Percentiles rank a stretch among this genome's conserved stretches.
These are phyloP conservation scores for Mucor saturninus DNA, from an alignment of 371 early-diverging fungal species.

Conservation along the genomic window DNA sequence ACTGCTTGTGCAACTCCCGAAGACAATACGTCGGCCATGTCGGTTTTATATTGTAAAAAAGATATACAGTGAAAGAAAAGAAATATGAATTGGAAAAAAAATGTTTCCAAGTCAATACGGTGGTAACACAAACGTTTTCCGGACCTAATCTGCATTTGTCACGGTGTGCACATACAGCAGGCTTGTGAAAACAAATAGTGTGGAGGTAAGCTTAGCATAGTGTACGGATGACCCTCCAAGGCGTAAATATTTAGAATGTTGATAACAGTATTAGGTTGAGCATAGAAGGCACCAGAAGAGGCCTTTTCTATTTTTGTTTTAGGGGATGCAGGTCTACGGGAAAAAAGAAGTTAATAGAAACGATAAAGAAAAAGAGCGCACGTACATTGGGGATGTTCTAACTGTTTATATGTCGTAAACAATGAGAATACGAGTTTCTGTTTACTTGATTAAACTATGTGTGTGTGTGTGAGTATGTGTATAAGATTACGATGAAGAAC, in stretches of 20 bases:
- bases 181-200: too few species aligned
- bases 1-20: conserved; percentile 54
- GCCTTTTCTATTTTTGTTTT: too few species aligned
- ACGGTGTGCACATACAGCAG: too few species aligned
- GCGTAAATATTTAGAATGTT: too few species aligned
- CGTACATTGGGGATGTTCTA: background rate
- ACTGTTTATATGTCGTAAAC: conserved; percentile 1
- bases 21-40: conserved; percentile 33
- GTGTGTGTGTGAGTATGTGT: background rate
- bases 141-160: background rate
- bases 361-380: background rate
- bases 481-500: background rate
- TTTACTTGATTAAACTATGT: background rate
- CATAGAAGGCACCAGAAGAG: too few species aligned
- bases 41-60: background rate
- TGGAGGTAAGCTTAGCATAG: too few species aligned
- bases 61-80: background rate
- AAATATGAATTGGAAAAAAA: background rate
- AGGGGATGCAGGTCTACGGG: too few species aligned
- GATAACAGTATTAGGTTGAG: too few species aligned
- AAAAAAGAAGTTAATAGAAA: too few species aligned
- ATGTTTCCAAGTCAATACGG: background rate
- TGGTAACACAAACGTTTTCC: background rate
- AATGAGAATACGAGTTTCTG: conserved; percentile 5
- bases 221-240: too few species aligned